These are phyloP conservation scores for Musa balbisiana DNA, from an alignment of 202 grass and related monocot genomes.

Conservation along the genomic window DNA sequence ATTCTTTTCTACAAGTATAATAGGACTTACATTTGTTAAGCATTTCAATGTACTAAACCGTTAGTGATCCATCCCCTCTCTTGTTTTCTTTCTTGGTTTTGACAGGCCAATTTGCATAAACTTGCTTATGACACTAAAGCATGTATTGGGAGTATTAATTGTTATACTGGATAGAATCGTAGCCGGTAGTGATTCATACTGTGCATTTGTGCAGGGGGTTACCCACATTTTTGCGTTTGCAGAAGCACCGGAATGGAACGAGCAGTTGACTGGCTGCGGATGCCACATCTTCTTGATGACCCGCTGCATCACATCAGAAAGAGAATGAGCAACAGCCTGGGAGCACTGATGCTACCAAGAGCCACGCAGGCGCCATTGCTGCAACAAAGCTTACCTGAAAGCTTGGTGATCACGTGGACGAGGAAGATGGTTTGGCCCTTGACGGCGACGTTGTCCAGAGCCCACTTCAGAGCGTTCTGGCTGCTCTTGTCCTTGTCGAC, in stretches of 20 bases:
- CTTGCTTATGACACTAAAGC: too few species aligned
- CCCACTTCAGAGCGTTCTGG: constrained; percentile 8
- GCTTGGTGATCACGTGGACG: not conserved
- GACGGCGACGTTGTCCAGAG: not conserved
- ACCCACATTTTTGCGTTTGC: constrained; percentile 64
- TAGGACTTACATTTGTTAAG: too few species aligned
- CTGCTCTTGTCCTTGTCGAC: constrained; percentile 13
- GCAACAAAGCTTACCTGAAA: not conserved
- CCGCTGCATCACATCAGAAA: not conserved
- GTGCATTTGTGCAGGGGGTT: not conserved
- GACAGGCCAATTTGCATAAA: too few species aligned
- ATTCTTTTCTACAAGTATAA: too few species aligned
- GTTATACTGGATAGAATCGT: too few species aligned
- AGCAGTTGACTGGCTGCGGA: constrained; percentile 43
- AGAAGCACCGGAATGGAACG: constrained; percentile 85
- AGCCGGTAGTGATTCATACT: too few species aligned
- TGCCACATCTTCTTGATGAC: not conserved
- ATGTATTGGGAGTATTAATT: too few species aligned
- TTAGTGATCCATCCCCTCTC: too few species aligned
- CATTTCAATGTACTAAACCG: too few species aligned
- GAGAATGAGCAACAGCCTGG: not conserved
- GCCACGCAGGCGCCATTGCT: not conserved
- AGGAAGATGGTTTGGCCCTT: not conserved
- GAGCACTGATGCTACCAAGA: too few species aligned
- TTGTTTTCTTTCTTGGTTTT: too few species aligned